Percentiles rank a stretch among this genome's conserved stretches.
Conservation (phyloP, 345 rosid genomes). For the Carallia brachiata region DNA sequence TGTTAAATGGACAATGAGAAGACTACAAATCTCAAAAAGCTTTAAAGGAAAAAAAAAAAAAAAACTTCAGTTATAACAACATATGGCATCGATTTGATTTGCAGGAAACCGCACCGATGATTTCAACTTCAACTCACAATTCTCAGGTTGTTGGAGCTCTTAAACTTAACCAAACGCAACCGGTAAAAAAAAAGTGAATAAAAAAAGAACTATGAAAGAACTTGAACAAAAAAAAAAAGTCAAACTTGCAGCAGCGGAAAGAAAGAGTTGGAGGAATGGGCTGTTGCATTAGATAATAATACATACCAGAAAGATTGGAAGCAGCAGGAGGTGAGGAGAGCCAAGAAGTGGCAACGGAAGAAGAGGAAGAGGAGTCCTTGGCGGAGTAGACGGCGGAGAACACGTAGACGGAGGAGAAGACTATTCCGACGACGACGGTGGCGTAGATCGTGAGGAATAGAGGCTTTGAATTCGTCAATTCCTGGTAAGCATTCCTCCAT, state of each 20-base stretch:
- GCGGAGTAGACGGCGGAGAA: conserved; percentile 83
- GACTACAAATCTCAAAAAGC: too few species aligned
- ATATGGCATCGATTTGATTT: too few species aligned
- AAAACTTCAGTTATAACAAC: too few species aligned
- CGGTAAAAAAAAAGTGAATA: too few species aligned
- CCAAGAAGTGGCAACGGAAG: conserved; percentile 38
- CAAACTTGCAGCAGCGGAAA: background rate
- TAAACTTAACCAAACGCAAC: too few species aligned
- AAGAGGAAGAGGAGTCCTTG: conserved; percentile 31
- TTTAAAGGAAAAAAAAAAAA: too few species aligned
- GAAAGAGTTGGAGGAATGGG: conserved; percentile 3
- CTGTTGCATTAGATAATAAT: background rate
- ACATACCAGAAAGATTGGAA: conserved; percentile 13
- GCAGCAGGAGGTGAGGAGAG: conserved; percentile 53
- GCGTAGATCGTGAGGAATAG: conserved; percentile 79
- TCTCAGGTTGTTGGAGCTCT: too few species aligned
- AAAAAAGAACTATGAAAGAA: too few species aligned
- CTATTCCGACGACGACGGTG: conserved; percentile 67
- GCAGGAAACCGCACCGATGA: too few species aligned
- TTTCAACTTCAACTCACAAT: too few species aligned
- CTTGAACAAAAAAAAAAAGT: background rate
- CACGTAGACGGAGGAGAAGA: conserved; percentile 76
- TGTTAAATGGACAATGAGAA: too few species aligned
- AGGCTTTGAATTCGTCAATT: conserved; percentile 63
- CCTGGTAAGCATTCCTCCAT: conserved; percentile 72